Evolutionary conservation across 2,329 filamentous ascomycete species (phyloP).

Genomic region (Claviceps capensis): DNA sequence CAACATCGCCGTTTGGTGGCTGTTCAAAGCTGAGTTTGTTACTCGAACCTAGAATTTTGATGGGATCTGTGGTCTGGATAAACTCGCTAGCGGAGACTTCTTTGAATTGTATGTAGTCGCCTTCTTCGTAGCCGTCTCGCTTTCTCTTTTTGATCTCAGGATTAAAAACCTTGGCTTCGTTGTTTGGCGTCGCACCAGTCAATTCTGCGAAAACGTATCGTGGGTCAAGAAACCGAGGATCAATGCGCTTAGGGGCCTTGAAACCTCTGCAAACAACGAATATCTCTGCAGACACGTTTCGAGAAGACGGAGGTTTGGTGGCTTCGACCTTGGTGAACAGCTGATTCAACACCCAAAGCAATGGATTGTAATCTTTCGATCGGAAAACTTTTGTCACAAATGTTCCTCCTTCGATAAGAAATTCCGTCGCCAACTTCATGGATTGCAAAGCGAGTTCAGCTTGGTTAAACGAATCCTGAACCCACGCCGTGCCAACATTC

Average conservation of each 20-base stretch:
- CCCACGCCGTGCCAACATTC: conserved; percentile 96
- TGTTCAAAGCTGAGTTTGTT: conserved; percentile 79
- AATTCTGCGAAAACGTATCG: conserved; percentile 85
- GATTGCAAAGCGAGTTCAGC: conserved; percentile 84
- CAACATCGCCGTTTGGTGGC: conserved; percentile 67
- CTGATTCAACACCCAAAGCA: conserved; percentile 97
- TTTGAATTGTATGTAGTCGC: conserved; percentile 85
- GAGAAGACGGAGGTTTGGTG: conserved; percentile 88
- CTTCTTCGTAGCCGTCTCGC: conserved; percentile 94
- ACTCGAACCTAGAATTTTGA: conserved; percentile 73
- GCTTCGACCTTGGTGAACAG: conserved; percentile 91
- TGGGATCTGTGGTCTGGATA: conserved; percentile 85
- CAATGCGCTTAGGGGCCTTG: conserved; percentile 87
- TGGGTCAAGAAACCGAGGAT: conserved; percentile 84
- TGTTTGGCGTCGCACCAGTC: conserved; percentile 74
- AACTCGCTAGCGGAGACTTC: conserved; percentile 82
- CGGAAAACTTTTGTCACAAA: conserved; percentile 98
- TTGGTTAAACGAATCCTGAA: conserved; percentile 96
- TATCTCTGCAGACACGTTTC: conserved; percentile 95
- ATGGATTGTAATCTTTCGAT: conserved; percentile 89
- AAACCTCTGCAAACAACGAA: conserved; percentile 94
- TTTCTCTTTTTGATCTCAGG: conserved; percentile 96
- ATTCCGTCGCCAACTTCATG: conserved; percentile 88
- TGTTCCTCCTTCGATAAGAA: conserved; percentile 73
- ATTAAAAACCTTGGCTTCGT: conserved; percentile 96